Evolutionary conservation across 2,329 filamentous ascomycete genomes (phyloP).

Genomic region (Colletotrichum zoysiae): DNA sequence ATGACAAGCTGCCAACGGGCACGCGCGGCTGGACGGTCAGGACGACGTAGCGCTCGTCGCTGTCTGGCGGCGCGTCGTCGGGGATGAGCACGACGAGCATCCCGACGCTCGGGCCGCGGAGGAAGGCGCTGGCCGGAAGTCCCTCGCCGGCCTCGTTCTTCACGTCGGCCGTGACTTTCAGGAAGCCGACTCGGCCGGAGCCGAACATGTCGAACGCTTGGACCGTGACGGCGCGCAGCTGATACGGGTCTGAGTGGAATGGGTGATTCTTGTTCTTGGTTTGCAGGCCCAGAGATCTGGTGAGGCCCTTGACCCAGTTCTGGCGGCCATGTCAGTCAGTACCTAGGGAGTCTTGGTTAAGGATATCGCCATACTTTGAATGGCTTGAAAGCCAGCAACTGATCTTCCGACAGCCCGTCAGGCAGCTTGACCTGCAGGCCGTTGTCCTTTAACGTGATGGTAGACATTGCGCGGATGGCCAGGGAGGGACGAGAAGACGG

Average conservation of each 20-base stretch:
- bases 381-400: slow-evolving; percentile 61
- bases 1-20: slow-evolving; percentile 65
- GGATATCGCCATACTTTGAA: slow-evolving; percentile 56
- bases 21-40: slow-evolving; percentile 72
- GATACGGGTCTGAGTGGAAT: slow-evolving; percentile 67
- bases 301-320: slow-evolving; percentile 64
- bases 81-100: slow-evolving; percentile 70
- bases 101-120: slow-evolving; percentile 71
- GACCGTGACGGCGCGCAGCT: slow-evolving; percentile 62
- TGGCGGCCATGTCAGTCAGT: slow-evolving; percentile 44
- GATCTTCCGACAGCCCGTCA: slow-evolving; percentile 57
- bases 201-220: slow-evolving; percentile 68
- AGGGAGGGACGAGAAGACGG: accelerated
- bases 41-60: slow-evolving; percentile 66
- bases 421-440: slow-evolving; percentile 59
- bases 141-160: slow-evolving; percentile 61
- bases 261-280: slow-evolving; percentile 56
- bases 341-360: not conserved
- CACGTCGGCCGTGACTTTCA: slow-evolving; percentile 66
- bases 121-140: slow-evolving; percentile 67
- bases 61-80: slow-evolving; percentile 56
- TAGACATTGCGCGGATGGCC: slow-evolving; percentile 51
- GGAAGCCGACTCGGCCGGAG: slow-evolving; percentile 62
- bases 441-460: slow-evolving; percentile 54
- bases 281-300: slow-evolving; percentile 61